Evolutionary conservation across 768 basidiomycete species (phyloP).

Genomic region (Mycena galopus): DNA sequence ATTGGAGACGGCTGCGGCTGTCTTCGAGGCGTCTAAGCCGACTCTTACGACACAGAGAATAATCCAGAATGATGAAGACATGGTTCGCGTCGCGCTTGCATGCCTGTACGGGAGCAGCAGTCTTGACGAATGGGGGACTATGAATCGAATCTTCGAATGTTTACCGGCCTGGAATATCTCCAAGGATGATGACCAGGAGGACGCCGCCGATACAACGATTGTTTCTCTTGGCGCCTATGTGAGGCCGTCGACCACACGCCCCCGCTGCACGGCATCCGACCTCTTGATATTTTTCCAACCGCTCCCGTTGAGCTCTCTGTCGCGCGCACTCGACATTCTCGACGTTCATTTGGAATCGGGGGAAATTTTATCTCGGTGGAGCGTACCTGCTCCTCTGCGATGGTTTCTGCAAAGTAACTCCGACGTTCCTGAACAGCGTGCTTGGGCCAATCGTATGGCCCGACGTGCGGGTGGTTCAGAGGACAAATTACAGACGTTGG

Average conservation of each 20-base stretch:
- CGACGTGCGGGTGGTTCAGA: slow-evolving; percentile 70
- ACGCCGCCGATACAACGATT: slow-evolving; percentile 86
- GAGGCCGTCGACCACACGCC: slow-evolving; percentile 74
- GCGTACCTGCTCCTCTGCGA: slow-evolving; percentile 82
- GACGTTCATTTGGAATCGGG: slow-evolving; percentile 96
- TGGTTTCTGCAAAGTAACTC: slow-evolving; percentile 90
- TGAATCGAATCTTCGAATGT: slow-evolving; percentile 96
- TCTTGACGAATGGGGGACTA: slow-evolving; percentile 80
- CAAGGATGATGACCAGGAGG: slow-evolving; percentile 71
- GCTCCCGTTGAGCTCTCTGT: slow-evolving; percentile 79
- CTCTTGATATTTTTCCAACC: slow-evolving; percentile 87
- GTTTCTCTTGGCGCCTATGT: slow-evolving; percentile 85
- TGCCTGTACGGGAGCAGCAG: slow-evolving; percentile 87
- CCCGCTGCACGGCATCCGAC: slow-evolving; percentile 72
- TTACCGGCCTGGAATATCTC: slow-evolving; percentile 89
- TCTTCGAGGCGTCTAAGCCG: slow-evolving; percentile 94
- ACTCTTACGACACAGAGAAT: slow-evolving; percentile 83
- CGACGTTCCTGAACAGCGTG: slow-evolving; percentile 77
- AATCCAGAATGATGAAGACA: slow-evolving; percentile 84
- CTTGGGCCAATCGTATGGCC: slow-evolving; percentile 91
- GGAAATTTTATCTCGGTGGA: slow-evolving; percentile 92
- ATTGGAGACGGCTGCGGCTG: slow-evolving; percentile 74
- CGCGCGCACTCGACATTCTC: slow-evolving; percentile 87
- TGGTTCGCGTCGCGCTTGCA: slow-evolving; percentile 88
- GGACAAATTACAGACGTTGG: slow-evolving; percentile 67